Evolutionary conservation across 2,329 filamentous ascomycete genomes (phyloP).

Genomic region (Tricladium varicosporioides): DNA sequence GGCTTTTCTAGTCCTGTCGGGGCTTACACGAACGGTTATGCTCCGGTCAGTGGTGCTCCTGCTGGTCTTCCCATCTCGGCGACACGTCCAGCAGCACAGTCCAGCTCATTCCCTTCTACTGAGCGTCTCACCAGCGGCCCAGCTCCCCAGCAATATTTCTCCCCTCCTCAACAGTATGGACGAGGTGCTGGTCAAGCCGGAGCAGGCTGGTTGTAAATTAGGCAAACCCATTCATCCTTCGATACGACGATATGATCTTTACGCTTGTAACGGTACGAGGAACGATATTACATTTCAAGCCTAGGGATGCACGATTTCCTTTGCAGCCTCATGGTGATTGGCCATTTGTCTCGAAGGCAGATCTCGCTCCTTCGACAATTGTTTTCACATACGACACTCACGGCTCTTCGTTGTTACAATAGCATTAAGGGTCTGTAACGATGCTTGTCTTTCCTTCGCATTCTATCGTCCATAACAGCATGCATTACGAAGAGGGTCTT

Average conservation of each 20-base stretch:
- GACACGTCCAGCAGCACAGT: constrained; percentile 19
- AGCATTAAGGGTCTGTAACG: constrained; percentile 27
- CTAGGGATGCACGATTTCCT: constrained; percentile 23
- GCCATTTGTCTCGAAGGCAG: constrained; percentile 7
- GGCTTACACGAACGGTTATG: constrained; percentile 29
- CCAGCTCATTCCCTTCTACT: constrained; percentile 25
- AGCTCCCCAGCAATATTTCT: constrained; percentile 23
- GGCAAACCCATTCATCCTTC: constrained; percentile 11
- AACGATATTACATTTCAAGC: constrained; percentile 32
- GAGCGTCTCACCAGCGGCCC: constrained; percentile 24
- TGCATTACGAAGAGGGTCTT: constrained; percentile 28
- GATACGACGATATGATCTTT: constrained; percentile 35
- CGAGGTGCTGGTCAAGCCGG: constrained; percentile 27
- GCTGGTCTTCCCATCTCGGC: constrained; percentile 22
- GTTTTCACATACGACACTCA: constrained; percentile 36
- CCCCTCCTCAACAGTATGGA: constrained; percentile 26
- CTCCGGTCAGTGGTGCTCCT: constrained; percentile 16
- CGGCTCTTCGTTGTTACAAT: constrained; percentile 36
- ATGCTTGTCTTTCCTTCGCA: constrained; percentile 23
- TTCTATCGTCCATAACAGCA: constrained; percentile 28
- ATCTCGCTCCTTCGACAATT: constrained; percentile 25
- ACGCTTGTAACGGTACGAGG: constrained; percentile 38
- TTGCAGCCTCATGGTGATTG: constrained; percentile 10
- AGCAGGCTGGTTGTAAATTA: constrained; percentile 31
- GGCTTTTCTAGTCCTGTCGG: constrained; percentile 25